These are phyloP conservation scores for Lactarius vividus DNA, from an alignment of 768 basidiomycete genomes.

Conservation along the genomic window DNA sequence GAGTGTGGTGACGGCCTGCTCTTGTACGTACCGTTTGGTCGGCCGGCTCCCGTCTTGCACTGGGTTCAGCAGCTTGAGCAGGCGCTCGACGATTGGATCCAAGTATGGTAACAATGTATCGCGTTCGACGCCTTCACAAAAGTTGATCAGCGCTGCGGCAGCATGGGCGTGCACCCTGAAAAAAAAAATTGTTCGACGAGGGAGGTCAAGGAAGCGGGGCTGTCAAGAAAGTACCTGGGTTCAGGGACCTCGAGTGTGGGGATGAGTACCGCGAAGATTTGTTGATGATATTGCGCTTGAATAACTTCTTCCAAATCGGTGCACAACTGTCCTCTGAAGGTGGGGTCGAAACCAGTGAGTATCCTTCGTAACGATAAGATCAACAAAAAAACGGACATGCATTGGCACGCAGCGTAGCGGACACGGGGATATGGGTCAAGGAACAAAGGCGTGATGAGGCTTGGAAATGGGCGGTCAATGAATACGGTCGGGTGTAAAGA, in stretches of 20 bases:
- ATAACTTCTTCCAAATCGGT: slow-evolving; percentile 85
- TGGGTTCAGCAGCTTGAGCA: slow-evolving; percentile 65
- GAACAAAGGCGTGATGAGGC: slow-evolving; percentile 76
- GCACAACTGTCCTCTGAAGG: slow-evolving; percentile 75
- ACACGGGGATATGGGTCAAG: slow-evolving; percentile 74
- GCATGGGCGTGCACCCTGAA: slow-evolving; percentile 82
- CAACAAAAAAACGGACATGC: slow-evolving; percentile 52
- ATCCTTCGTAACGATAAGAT: neutral
- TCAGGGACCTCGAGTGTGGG: slow-evolving; percentile 74
- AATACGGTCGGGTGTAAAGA: neutral
- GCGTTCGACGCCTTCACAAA: slow-evolving; percentile 81
- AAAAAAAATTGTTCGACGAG: neutral
- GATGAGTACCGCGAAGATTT: slow-evolving; percentile 68
- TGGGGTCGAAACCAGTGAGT: slow-evolving; percentile 7
- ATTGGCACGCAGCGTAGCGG: slow-evolving; percentile 79
- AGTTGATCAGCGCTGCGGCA: slow-evolving; percentile 85
- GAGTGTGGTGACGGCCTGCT: slow-evolving; percentile 83
- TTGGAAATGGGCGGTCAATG: slow-evolving; percentile 30
- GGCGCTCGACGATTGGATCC: slow-evolving; percentile 72
- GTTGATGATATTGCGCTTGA: slow-evolving; percentile 65
- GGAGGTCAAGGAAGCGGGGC: slow-evolving; percentile 4
- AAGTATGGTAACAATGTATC: slow-evolving; percentile 74
- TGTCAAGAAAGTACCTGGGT: slow-evolving; percentile 49
- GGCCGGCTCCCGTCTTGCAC: slow-evolving; percentile 38
- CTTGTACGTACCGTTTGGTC: slow-evolving; percentile 69